These are phyloP conservation scores for Aspergillus fijiensis DNA, from an alignment of 2,329 filamentous ascomycete species.

Conservation along the genomic window DNA sequence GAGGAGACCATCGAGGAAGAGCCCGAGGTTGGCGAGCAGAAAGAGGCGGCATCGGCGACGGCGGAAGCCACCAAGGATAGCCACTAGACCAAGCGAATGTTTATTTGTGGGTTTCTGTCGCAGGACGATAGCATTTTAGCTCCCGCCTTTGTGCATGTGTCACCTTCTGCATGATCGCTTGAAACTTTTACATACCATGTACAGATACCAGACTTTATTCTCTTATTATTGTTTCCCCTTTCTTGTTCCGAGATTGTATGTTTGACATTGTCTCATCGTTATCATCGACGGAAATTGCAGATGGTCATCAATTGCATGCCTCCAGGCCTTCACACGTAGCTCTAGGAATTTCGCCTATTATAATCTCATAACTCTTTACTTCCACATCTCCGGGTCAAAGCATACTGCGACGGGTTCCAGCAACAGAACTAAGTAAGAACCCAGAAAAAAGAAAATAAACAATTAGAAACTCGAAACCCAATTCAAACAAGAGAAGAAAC, in stretches of 20 bases:
- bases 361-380: no score
- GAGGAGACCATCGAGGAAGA: constrained; percentile 29
- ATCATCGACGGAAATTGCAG: background rate
- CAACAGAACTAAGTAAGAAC: background rate
- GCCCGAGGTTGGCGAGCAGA: constrained; percentile 11
- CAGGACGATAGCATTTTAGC: no score
- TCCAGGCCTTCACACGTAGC: background rate
- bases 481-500: background rate
- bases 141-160: no score
- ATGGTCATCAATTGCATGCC: background rate
- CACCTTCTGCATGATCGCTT: background rate
- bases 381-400: no score
- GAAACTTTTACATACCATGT: constrained; percentile 12
- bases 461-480: background rate
- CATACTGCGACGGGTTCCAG: background rate
- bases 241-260: constrained; percentile 5
- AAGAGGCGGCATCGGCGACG: background rate
- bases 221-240: constrained; percentile 3
- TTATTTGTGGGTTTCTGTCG: background rate
- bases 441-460: background rate
- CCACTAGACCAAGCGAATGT: background rate
- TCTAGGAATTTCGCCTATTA: no score
- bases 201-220: constrained; percentile 16
- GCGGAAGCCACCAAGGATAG: background rate
- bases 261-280: background rate